These are phyloP conservation scores for Digitaria exilis DNA, from an alignment of 202 grass and related monocot species.

Conservation along the genomic window DNA sequence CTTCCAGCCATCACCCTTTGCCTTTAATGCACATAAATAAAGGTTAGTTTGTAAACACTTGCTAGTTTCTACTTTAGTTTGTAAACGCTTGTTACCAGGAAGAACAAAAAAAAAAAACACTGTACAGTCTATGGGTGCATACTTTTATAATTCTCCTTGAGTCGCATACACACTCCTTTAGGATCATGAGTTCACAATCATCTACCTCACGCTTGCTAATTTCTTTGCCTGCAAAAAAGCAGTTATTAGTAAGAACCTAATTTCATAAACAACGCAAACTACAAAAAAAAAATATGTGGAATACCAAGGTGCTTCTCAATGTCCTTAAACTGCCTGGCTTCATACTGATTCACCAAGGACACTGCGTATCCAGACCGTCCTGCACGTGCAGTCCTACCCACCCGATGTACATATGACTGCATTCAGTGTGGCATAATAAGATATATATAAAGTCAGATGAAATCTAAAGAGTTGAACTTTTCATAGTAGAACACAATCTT, in stretches of 20 bases:
- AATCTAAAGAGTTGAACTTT: neutral
- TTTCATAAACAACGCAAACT: neutral
- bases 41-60: too few relatives aligned
- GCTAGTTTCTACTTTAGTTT: too few relatives aligned
- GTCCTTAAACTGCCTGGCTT: slow-evolving; percentile 55
- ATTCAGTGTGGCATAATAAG: slow-evolving; percentile 9
- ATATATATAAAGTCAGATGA: neutral
- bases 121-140: too few relatives aligned
- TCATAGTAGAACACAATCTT: too few relatives aligned
- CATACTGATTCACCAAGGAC: slow-evolving; percentile 85
- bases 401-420: slow-evolving; percentile 64
- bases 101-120: too few relatives aligned
- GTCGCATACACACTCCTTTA: slow-evolving; percentile 58
- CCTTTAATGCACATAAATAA: too few relatives aligned
- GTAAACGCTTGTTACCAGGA: too few relatives aligned
- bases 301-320: slow-evolving; percentile 75
- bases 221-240: slow-evolving; percentile 50
- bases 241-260: neutral
- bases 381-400: slow-evolving; percentile 57
- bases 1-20: too few relatives aligned
- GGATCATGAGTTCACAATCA: slow-evolving; percentile 52
- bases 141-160: slow-evolving; percentile 61
- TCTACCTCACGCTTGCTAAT: slow-evolving; percentile 43
- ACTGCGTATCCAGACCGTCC: slow-evolving; percentile 72
- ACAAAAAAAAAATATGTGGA: neutral